Evolutionary conservation across 768 basidiomycete species (phyloP), one percentile per base, ranked within the genome.

Genomic region (Inosperma sp.): DNA sequence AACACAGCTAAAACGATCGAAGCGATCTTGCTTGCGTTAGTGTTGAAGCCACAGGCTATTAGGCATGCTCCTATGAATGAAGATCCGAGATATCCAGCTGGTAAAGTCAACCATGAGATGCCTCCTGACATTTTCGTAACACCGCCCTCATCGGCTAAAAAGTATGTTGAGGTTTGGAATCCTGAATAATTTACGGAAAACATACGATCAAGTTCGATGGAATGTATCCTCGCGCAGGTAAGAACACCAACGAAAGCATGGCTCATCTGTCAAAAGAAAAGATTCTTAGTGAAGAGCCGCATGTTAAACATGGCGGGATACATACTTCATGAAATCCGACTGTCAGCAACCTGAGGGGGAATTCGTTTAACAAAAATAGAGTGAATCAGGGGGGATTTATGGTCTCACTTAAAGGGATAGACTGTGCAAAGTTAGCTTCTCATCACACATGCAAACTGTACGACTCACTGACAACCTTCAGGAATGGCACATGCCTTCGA

Each of bases 1-100:
- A 92, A 88, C n/a, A 66, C 86, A 7, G 83, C 93, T 43, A 95
- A 74, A 7, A 84, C 82, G 17, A 95, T 65, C 17, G 81, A 81
- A 1, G 90, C 92, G 37, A 93, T 61, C 64, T 95, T 95, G 69
- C 84, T 87, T 3, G 93, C 93, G 56, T 88, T 84, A 39, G 88
- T 91, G 66, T 93, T 80, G 63, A 93, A 93, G 10, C 90, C 92
- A 55, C 88, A 91, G 10, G 90, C 80, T 52, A 96, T 93, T 33
- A 96, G 72, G 36, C 79, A 78, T 2, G 90, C 93, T 21, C 93
- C 93, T 46, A 95, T 90, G 61, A 95, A 73, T 4, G 85, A 83
- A 4, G 88, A 86, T 26, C 91, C 89, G 36, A 92, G 80, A 64
- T 91, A 90, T 51, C 92, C 91, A 17, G 77, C 77, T 1, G 89